phyloP scores from a whole-genome alignment of 768 basidiomycete genomes.

The Exidia glandulosa region DNA sequence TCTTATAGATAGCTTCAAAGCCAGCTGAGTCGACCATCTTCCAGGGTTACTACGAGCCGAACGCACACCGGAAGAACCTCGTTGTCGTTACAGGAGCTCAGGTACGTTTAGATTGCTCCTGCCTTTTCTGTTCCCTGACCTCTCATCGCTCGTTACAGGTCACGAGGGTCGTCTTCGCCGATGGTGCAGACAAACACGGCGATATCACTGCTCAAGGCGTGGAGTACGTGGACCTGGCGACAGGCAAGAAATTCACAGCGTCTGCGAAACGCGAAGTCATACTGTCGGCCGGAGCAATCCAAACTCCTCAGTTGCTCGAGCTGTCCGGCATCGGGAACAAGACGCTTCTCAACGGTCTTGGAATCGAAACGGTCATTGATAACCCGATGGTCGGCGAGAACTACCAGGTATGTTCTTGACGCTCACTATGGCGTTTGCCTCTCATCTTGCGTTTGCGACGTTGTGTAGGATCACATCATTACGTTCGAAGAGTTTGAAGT shows the following conservation, averaged over 20 bases:
- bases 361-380: conserved; percentile 23
- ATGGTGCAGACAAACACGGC: not conserved
- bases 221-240: conserved; percentile 9
- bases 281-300: conserved; percentile 26
- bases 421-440: too few species aligned
- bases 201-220: not conserved
- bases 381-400: conserved; percentile 33
- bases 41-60: not conserved
- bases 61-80: not conserved
- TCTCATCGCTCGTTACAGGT: too few species aligned
- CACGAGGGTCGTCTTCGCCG: not conserved
- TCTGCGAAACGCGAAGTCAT: conserved; percentile 40
- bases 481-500: not conserved
- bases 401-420: conserved; percentile 23
- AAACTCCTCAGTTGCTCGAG: conserved; percentile 19
- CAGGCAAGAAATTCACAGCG: conserved; percentile 19
- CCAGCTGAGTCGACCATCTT: not conserved
- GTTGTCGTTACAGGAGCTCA: not conserved
- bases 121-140: too few species aligned
- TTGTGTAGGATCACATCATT: not conserved
- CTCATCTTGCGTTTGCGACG: too few species aligned
- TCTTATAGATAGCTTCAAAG: not conserved
- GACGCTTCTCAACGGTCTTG: conserved; percentile 17
- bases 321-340: conserved; percentile 28
- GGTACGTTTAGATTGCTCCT: too few species aligned